phyloP scores from a whole-genome alignment of 148 eudicot genomes.

The Vaccinium vitisidaea region DNA sequence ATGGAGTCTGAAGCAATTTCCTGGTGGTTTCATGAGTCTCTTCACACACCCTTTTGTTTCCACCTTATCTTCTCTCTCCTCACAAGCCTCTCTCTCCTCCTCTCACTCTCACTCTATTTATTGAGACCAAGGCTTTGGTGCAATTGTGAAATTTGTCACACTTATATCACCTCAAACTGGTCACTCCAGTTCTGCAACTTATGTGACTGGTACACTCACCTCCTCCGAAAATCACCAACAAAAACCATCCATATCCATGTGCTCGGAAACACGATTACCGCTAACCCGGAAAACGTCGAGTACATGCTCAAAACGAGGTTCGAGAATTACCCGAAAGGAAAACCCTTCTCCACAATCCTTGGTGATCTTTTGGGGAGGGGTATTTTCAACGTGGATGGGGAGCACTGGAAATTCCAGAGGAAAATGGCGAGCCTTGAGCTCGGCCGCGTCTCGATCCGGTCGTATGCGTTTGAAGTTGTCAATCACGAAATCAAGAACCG shows the following conservation, averaged over 20 bases:
- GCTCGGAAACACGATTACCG: constrained; percentile 56
- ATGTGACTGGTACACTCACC: constrained; percentile 77
- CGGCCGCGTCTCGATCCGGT: constrained; percentile 38
- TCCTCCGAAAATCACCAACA: constrained; percentile 50
- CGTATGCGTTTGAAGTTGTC: constrained; percentile 54
- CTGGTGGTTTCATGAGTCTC: constrained; percentile 13
- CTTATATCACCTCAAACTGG: constrained; percentile 52
- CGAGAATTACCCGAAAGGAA: constrained; percentile 70
- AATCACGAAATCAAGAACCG: constrained; percentile 35
- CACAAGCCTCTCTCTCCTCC: constrained; percentile 4
- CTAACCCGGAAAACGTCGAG: constrained; percentile 59
- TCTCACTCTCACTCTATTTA: constrained; percentile 16
- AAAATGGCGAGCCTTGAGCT: constrained; percentile 80
- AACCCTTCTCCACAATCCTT: constrained; percentile 57
- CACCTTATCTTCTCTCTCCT: neutral
- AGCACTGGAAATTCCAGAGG: constrained; percentile 64
- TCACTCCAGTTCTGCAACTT: constrained; percentile 38
- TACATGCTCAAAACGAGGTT: constrained; percentile 64
- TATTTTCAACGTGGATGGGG: constrained; percentile 78
- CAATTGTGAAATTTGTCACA: constrained; percentile 54
- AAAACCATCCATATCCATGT: constrained; percentile 65
- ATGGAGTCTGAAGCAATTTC: constrained; percentile 29
- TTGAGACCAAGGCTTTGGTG: constrained; percentile 37
- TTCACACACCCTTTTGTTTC: constrained; percentile 4
- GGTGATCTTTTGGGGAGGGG: constrained; percentile 71